Base-by-base conservation (phyloP, 352 stramenopile genomes). In the Phytophthora fragariae region DNA sequence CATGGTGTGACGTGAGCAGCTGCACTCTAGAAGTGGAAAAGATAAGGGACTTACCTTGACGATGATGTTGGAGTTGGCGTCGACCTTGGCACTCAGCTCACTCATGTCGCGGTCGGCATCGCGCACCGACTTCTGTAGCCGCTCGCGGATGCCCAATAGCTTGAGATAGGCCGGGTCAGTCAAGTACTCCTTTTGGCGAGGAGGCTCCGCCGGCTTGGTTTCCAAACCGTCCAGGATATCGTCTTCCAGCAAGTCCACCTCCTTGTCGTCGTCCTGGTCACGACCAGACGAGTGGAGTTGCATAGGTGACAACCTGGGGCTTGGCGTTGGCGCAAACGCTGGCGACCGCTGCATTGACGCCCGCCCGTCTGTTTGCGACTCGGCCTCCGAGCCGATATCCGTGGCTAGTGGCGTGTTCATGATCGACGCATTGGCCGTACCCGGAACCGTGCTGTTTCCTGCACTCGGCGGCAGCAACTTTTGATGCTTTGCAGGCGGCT, bases 41-140 rank as follows among this genome's bases (percentile, higher is more conserved):
- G n/a, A 9, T 33, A 37, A 39, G 58, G 11, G 31, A 59, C 74
- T 21, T 35, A 93, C 86, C 88, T 93, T 95, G 68, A 95, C 88
- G 62, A 95, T 80, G 50, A 92, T 91, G 75, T 95, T 95, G 21
- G 86, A 82, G 68, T 92, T 93, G 47, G 85, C 82, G 55, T 90
- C 79, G 19, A 95, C 80, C 65, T 92, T 93, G 55, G 77, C 76
- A 4, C 71, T 79, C 41, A 91, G 81, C 19, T 92, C 88, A 59
- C 69, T 90, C 17, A 92, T 80, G 14, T 92, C 85, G 29, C 86
- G 82, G 5, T 95, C 84, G 2, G 83, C 73, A 39, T 96, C 89
- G 6, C 81, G 82, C 55, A 94, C 57, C 17, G 84, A 85, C 68
- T 93, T 94, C 39, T 92, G 81, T 53, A 94, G 66, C 15, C 82